Evolutionary conservation across 2,329 filamentous ascomycete species (phyloP).

Genomic region (Exophiala dermatitidis): DNA sequence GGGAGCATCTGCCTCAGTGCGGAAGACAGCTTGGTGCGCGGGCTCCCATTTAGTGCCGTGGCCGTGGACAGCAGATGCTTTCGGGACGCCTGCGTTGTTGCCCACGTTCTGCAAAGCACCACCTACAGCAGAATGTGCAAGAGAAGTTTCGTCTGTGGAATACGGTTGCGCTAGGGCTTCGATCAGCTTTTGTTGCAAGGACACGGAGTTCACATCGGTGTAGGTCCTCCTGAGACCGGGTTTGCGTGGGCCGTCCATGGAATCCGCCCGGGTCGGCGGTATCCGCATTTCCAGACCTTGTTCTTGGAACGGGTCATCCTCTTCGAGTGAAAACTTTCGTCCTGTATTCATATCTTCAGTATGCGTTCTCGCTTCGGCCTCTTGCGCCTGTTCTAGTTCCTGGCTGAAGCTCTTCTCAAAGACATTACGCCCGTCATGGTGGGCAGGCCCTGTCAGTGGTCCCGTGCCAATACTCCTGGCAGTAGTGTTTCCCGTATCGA

Average conservation of each 20-base stretch:
- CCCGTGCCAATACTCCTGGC: constrained; percentile 44
- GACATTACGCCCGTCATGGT: constrained; percentile 65
- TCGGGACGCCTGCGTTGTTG: constrained; percentile 7
- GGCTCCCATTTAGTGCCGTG: constrained; percentile 87
- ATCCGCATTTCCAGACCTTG: constrained; percentile 20
- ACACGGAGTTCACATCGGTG: constrained; percentile 70
- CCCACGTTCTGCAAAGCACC: constrained; percentile 19
- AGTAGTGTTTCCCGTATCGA: constrained; percentile 48
- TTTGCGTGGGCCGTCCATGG: constrained; percentile 45
- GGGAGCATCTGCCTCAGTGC: constrained; percentile 80
- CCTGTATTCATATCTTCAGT: constrained; percentile 4
- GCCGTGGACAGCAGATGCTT: constrained; percentile 60
- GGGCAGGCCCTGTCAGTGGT: constrained; percentile 73
- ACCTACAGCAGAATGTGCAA: constrained; percentile 35
- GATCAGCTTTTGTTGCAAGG: constrained; percentile 72
- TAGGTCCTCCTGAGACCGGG: constrained; percentile 75
- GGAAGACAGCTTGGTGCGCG: constrained; percentile 92
- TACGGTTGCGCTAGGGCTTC: constrained; percentile 82
- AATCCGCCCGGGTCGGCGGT: constrained; percentile 18
- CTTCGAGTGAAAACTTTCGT: constrained; percentile 19
- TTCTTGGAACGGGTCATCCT: constrained; percentile 15
- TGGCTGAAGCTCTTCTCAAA: constrained; percentile 76
- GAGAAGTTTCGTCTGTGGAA: constrained; percentile 45
- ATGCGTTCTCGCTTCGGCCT: constrained; percentile 24
- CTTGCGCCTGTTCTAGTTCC: constrained; percentile 40